Evolutionary conservation across 2,329 filamentous ascomycete genomes (phyloP).

Genomic region (Hypoxylon sp.): DNA sequence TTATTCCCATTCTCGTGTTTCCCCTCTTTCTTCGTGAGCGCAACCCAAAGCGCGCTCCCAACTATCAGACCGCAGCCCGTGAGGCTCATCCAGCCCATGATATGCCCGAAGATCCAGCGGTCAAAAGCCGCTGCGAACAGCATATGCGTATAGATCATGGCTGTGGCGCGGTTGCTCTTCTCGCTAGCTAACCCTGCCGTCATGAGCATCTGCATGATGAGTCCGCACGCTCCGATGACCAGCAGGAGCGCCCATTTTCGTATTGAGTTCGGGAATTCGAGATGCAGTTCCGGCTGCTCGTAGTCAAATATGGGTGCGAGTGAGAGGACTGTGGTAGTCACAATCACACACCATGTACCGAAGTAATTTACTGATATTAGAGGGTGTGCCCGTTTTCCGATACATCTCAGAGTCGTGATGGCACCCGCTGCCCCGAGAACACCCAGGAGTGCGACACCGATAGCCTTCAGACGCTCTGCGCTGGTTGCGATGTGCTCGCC

Average conservation of each 20-base stretch:
- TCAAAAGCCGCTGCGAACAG: conserved; percentile 68
- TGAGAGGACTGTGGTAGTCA: conserved; percentile 72
- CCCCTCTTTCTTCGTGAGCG: conserved; percentile 59
- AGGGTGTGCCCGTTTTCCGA: conserved; percentile 83
- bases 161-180: conserved; percentile 70
- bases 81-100: conserved; percentile 64
- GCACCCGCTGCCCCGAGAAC: conserved; percentile 81
- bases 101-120: conserved; percentile 64
- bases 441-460: conserved; percentile 79
- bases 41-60: conserved; percentile 65
- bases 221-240: conserved; percentile 79
- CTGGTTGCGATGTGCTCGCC: conserved; percentile 63
- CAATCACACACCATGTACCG: conserved; percentile 75
- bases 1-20: conserved; percentile 7
- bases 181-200: conserved; percentile 82
- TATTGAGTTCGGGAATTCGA: conserved; percentile 57
- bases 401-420: conserved; percentile 81
- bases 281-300: conserved; percentile 57
- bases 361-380: conserved; percentile 92
- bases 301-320: conserved; percentile 60
- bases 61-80: conserved; percentile 66
- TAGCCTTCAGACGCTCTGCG: conserved; percentile 75
- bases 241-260: conserved; percentile 76
- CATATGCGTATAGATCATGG: conserved; percentile 71
- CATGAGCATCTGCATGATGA: conserved; percentile 87